Evolutionary conservation across 352 stramenopile species (phyloP), one percentile per base, ranked within the genome.

Genomic region (Pythium aristosporum): DNA sequence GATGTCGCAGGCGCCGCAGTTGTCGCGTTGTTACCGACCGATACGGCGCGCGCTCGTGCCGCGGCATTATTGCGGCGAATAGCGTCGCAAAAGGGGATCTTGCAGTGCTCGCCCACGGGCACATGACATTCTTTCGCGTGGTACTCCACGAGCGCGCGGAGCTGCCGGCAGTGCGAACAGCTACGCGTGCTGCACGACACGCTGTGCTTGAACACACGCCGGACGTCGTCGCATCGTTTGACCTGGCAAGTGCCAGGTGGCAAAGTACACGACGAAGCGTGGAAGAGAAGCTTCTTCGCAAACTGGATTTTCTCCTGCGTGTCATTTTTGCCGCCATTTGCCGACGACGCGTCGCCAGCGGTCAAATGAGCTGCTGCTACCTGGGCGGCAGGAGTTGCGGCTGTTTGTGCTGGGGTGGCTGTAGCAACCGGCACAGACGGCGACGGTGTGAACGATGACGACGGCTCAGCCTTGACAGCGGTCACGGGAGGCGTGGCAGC

Each of bases 161-260:
- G 52, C 60, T 96, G 87, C 32, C 91, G 82, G 34, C 87, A 96
- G 59, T 93, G 83, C 23, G 75, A 83, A 57, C 87, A 94, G 25
- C 79, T 39, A 3, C 77, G 25, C 85, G 80, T 11, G 78, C 77
- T 77, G 57, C 87, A 96, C 2, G 83, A 91, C 21, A 79, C 71
- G 32, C 83, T 96, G 69, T 96, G 87, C 62, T 94, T 92, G 63
- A 96, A 94, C 34, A 93, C 83, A 2, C 83, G 85, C 7, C 86
- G 80, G 25, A 96, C 85, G 36, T 96, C 87, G 55, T 94, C 85
- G 54, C 87, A 96, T 41, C 92, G 91, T 51, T 91, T 94, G n/a
- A 94, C 80, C 37, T 91, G 79, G 51, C 87, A 96, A 28, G 84
- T 51, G 9, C 85, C 82, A 2, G 85, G 73, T 8, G 72, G 54